phyloP scores from a whole-genome alignment of 768 basidiomycete genomes.

The Boletus reticuloceps region DNA sequence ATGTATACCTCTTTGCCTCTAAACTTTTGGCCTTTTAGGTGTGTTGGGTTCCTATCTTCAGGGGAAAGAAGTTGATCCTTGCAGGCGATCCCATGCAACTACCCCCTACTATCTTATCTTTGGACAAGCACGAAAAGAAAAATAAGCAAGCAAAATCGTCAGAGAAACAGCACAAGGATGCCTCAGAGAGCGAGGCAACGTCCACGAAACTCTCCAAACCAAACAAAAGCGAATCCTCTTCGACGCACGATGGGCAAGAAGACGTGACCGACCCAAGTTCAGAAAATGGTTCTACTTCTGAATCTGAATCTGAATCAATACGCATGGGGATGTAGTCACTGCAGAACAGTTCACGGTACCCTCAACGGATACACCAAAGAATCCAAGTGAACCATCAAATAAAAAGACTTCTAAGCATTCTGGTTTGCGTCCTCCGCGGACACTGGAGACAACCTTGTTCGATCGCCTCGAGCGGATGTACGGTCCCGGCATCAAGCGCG shows the following conservation, averaged over 20 bases:
- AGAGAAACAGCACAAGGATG: background rate
- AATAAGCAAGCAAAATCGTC: constrained; percentile 2
- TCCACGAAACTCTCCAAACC: background rate
- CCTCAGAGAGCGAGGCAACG: background rate
- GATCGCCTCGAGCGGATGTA: constrained; percentile 90
- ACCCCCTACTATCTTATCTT: constrained; percentile 86
- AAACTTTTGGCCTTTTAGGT: constrained; percentile 4
- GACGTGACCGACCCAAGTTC: constrained; percentile 5
- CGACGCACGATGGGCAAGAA: background rate
- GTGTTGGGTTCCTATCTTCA: constrained; percentile 96
- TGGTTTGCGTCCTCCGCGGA: constrained; percentile 55
- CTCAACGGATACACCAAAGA: background rate
- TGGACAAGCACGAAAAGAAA: constrained; percentile 42
- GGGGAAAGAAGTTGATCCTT: constrained; percentile 83
- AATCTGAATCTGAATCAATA: constrained; percentile 18
- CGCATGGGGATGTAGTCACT: constrained; percentile 19
- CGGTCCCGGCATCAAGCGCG: constrained; percentile 74
- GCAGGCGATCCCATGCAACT: constrained; percentile 97
- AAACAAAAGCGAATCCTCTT: background rate
- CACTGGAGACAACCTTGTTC: constrained; percentile 88
- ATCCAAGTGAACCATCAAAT: background rate
- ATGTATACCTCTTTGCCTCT: background rate
- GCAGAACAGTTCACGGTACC: constrained; percentile 15
- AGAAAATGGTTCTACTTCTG: constrained; percentile 2
- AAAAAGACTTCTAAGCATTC: constrained; percentile 11